These are phyloP conservation scores for Kwoniella botswanensis DNA, from an alignment of 768 basidiomycete genomes.

Conservation along the genomic window DNA sequence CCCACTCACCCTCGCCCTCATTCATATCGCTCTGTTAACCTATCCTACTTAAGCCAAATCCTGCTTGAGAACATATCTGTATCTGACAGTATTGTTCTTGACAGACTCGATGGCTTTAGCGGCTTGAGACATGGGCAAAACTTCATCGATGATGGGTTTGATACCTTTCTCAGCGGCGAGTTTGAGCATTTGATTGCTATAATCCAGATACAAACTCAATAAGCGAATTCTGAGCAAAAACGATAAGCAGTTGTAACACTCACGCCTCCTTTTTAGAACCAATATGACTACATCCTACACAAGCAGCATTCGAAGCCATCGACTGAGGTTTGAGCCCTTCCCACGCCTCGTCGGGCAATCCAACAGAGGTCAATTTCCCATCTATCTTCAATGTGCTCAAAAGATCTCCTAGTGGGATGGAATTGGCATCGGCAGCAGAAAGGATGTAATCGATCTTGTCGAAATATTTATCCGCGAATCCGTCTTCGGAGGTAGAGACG, in stretches of 20 bases:
- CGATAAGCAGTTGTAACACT: no score
- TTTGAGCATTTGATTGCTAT: constrained; percentile 64
- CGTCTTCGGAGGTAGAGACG: constrained; percentile 44
- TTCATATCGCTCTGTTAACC: not conserved
- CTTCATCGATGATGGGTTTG: constrained; percentile 61
- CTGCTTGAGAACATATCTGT: constrained; percentile 64
- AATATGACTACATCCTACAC: constrained; percentile 59
- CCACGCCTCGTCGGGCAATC: constrained; percentile 62
- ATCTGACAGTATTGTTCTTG: constrained; percentile 63
- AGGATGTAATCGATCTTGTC: constrained; percentile 60
- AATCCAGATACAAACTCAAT: no score
- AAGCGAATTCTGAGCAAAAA: not conserved
- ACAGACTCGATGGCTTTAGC: constrained; percentile 63
- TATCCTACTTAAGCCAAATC: constrained; percentile 42
- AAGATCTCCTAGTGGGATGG: constrained; percentile 63
- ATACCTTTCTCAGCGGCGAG: constrained; percentile 66
- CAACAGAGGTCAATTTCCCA: constrained; percentile 65
- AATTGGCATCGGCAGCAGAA: constrained; percentile 60
- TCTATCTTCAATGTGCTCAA: constrained; percentile 65
- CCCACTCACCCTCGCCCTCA: not conserved
- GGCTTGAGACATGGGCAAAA: constrained; percentile 63
- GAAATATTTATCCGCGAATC: constrained; percentile 51
- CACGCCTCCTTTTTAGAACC: constrained; percentile 65
- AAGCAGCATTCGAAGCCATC: constrained; percentile 37
- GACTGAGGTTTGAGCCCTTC: constrained; percentile 32